Base-by-base conservation (phyloP, 2,329 filamentous ascomycete species). In the Lachnellula occidentalis region DNA sequence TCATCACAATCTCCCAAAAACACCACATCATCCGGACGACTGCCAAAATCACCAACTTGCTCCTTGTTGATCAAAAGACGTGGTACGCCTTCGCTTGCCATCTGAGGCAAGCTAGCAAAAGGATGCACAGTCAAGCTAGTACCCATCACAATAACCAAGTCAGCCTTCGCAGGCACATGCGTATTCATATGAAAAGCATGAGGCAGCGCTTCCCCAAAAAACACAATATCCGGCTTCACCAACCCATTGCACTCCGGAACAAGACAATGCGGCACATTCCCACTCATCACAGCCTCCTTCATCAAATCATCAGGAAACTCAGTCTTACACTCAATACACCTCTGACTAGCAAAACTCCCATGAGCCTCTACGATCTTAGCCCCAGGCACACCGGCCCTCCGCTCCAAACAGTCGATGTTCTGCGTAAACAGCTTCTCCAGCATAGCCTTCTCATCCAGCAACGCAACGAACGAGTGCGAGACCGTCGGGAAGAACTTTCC, bases 381-480 rank as follows among this genome's bases (percentile, higher is more conserved):
- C 0, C 76, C 78, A 0, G 91, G 88, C 1, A 99, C 85, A 24
- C 94, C 94, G 12, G 92, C 94, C 62, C 82, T 79, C 21, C 92
- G 83, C 73, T 99, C 94, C 12, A 99, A 79, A 66, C 91, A 96
- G 73, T 99, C 94, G 62, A 99, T 97, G 67, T 99, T 99, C 69
- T 99, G 94, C 0, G 94, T 96, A 71, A 97, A 99, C 51, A 94
- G 81, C 76, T 91, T 94, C 61, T 87, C 75, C 22, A 99, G 75
- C 41, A 92, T 75, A 4, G 82, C 83, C 72, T 95, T 96, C 57
- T 85, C 76, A 54, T 92, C 81, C 15, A 97, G 82, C 22, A 99
- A 76, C 14, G 83, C 79, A 65, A 99, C 85, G 72, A 99, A 99
- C 36, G 83, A 86, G 72, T 99, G 94, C 2, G 91, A 88, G 52